phyloP scores from a whole-genome alignment of 164 flowering plant genomes.

The Vitis cinerea region DNA sequence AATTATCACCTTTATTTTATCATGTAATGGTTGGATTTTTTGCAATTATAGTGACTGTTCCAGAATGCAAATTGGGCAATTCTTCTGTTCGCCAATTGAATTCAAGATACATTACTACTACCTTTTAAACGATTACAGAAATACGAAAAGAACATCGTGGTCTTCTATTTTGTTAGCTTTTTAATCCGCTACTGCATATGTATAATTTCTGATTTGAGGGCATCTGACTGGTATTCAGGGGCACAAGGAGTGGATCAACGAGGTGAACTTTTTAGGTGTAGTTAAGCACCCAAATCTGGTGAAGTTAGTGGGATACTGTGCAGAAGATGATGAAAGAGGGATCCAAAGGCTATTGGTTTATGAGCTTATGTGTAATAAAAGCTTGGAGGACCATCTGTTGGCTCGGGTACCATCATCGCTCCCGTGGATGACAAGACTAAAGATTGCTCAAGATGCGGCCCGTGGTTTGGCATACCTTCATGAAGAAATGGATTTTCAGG shows the following conservation, averaged over 20 bases:
- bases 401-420: slow-evolving; percentile 50
- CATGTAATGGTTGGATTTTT: too few species aligned
- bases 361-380: slow-evolving; percentile 80
- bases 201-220: not conserved
- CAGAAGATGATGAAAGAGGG: slow-evolving; percentile 96
- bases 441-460: slow-evolving; percentile 87
- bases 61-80: too few species aligned
- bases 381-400: slow-evolving; percentile 89
- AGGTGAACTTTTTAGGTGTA: slow-evolving; percentile 84
- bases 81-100: too few species aligned
- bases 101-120: too few species aligned
- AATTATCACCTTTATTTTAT: too few species aligned
- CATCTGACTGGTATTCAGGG: slow-evolving; percentile 66
- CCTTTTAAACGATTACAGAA: too few species aligned
- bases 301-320: slow-evolving; percentile 89
- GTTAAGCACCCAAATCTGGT: slow-evolving; percentile 95
- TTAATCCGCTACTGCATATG: not conserved
- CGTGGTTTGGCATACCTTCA: slow-evolving; percentile 91
- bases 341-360: slow-evolving; percentile 88
- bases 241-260: slow-evolving; percentile 97
- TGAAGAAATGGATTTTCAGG: slow-evolving; percentile 99
- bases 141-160: too few species aligned
- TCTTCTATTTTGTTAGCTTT: not conserved
- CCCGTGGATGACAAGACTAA: slow-evolving; percentile 68
- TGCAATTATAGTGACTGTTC: too few species aligned